Percentiles rank a stretch among this genome's conserved stretches.
These are phyloP conservation scores for Populus tremula DNA, from an alignment of 345 rosid genomes.

Conservation along the genomic window DNA sequence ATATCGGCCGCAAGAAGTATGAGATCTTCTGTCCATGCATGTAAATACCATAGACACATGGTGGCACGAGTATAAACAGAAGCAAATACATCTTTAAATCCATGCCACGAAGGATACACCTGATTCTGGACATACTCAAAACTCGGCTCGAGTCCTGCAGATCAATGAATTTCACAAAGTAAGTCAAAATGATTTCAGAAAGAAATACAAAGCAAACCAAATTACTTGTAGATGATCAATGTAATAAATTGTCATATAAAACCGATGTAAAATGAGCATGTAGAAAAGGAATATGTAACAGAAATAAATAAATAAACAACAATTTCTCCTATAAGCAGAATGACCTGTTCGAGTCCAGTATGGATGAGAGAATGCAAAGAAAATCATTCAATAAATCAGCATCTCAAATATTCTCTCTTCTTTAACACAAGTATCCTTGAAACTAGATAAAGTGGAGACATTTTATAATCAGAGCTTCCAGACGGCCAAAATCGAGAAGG, in stretches of 20 bases:
- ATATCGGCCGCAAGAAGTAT: slow-evolving; percentile 71
- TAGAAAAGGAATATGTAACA: too few relatives aligned
- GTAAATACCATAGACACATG: slow-evolving; percentile 58
- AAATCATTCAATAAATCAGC: background rate
- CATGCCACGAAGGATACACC: slow-evolving; percentile 86
- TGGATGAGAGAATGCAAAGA: background rate
- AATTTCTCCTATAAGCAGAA: background rate
- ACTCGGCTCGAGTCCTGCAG: slow-evolving; percentile 74
- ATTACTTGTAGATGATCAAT: background rate
- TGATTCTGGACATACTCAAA: slow-evolving; percentile 78
- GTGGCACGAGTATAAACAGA: slow-evolving; percentile 63
- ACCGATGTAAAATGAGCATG: too few relatives aligned
- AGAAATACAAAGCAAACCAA: background rate
- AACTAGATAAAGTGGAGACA: background rate
- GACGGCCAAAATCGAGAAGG: background rate
- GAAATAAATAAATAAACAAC: background rate
- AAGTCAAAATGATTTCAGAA: slow-evolving; percentile 9
- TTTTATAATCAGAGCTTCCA: background rate
- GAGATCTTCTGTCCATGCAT: slow-evolving; percentile 80
- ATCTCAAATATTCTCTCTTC: background rate
- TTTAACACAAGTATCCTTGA: background rate
- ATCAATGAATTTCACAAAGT: background rate
- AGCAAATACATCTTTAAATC: slow-evolving; percentile 74
- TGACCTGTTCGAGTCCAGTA: background rate
- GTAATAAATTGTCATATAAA: background rate